Evolutionary conservation across 2,329 filamentous ascomycete genomes (phyloP).

Genomic region (Clathrospora elynae): DNA sequence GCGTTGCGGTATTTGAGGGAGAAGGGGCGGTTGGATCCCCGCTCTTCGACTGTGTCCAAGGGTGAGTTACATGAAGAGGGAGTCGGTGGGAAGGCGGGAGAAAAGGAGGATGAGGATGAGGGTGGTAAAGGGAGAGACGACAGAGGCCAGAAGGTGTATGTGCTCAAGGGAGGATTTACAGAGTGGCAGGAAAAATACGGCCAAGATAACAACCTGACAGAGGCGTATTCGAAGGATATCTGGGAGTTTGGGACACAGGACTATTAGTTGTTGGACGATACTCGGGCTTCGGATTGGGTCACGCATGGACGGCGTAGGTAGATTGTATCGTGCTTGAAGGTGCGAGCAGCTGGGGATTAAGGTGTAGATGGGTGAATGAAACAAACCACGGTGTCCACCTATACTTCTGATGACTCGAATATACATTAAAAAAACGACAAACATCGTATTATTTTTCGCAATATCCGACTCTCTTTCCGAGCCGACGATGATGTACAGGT

Average conservation of each 20-base stretch:
- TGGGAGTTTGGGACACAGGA: conserved; percentile 65
- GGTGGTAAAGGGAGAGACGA: conserved; percentile 24
- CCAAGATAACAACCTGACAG: conserved; percentile 77
- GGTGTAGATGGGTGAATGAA: too few species aligned
- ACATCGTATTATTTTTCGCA: too few species aligned
- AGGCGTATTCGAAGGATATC: conserved; percentile 81
- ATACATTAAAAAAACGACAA: too few species aligned
- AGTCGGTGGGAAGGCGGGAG: conserved; percentile 25
- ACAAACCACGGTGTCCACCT: too few species aligned
- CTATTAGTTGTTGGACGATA: not conserved
- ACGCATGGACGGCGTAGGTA: too few species aligned
- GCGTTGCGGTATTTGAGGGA: conserved; percentile 80
- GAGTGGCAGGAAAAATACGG: conserved; percentile 88
- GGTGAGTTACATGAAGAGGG: conserved; percentile 24
- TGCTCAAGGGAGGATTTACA: conserved; percentile 83
- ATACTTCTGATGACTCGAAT: too few species aligned
- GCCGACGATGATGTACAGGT: too few species aligned
- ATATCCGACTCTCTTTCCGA: too few species aligned
- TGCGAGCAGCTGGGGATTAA: too few species aligned
- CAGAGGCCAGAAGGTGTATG: conserved; percentile 78
- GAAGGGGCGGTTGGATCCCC: conserved; percentile 58
- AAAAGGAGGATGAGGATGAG: conserved; percentile 23
- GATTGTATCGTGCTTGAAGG: too few species aligned
- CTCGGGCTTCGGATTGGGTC: too few species aligned
- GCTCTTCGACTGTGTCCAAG: conserved; percentile 23